Conservation (phyloP, 1,284 basidiomycete species). For the Malassezia slooffiae region DNA sequence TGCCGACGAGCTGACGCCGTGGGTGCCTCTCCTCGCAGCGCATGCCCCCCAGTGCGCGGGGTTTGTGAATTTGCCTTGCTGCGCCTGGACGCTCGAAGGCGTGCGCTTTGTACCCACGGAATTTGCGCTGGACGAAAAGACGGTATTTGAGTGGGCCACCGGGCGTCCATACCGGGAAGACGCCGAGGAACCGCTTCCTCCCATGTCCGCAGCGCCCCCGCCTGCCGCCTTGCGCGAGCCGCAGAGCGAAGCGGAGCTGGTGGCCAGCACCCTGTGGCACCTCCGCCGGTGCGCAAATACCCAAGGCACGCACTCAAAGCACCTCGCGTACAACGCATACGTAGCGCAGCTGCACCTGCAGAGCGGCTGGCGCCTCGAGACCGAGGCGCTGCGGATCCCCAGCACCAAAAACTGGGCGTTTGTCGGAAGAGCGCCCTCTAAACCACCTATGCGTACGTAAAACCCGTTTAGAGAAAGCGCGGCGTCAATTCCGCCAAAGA, state of each 20-base stretch:
- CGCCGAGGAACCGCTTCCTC: too few relatives aligned
- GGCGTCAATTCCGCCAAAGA: too few relatives aligned
- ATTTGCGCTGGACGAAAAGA: constrained; percentile 14
- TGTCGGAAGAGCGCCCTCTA: too few relatives aligned
- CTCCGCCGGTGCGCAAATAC: constrained; percentile 5
- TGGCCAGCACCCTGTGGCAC: constrained; percentile 1
- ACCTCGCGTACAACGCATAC: constrained; percentile 45
- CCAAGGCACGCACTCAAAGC: constrained; percentile 45
- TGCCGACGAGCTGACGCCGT: constrained; percentile 76
- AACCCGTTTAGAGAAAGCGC: too few relatives aligned
- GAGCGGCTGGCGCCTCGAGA: constrained; percentile 76
- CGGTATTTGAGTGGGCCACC: neutral
- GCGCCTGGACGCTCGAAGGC: constrained; percentile 51
- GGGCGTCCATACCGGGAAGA: neutral
- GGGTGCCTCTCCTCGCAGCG: constrained; percentile 45
- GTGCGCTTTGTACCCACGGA: constrained; percentile 32
- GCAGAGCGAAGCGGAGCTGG: too few relatives aligned
- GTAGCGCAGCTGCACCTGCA: constrained; percentile 45
- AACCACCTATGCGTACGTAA: too few relatives aligned
- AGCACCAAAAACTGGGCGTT: constrained; percentile 87
- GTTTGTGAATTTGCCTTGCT: constrained; percentile 84
- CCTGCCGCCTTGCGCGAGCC: too few relatives aligned
- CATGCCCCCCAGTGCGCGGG: constrained; percentile 48
- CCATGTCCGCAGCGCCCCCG: too few relatives aligned
- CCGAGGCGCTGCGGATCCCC: constrained; percentile 75